Evolutionary conservation across 1,284 basidiomycete species (phyloP).

Genomic region (Apiotrichum laibachii): DNA sequence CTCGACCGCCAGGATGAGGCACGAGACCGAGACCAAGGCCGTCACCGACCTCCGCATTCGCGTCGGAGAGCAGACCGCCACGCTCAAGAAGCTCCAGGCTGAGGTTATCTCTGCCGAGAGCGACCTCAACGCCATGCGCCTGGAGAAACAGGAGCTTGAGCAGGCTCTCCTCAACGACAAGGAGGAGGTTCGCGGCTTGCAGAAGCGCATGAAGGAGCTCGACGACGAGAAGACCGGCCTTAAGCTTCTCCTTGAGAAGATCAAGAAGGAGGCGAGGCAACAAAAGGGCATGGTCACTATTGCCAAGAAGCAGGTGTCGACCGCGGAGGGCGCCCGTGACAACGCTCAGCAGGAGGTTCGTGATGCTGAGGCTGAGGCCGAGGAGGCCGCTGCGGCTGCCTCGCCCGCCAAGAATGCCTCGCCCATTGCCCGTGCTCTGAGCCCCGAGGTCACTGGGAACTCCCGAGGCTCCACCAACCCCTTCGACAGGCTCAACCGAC

Average conservation of each 20-base stretch:
- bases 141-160: conserved; percentile 91
- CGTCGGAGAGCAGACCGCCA: conserved; percentile 65
- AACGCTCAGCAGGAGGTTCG: conserved; percentile 67
- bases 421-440: conserved; percentile 52
- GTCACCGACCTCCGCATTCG: conserved; percentile 72
- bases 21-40: conserved; percentile 77
- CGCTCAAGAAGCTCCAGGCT: conserved; percentile 71
- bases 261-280: conserved; percentile 89
- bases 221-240: conserved; percentile 69
- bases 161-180: conserved; percentile 84
- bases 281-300: conserved; percentile 94
- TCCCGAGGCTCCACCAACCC: conserved; percentile 82
- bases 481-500: conserved; percentile 64
- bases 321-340: conserved; percentile 74
- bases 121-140: conserved; percentile 80
- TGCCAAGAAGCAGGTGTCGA: conserved; percentile 86
- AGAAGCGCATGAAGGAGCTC: conserved; percentile 80
- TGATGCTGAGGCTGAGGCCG: conserved; percentile 56
- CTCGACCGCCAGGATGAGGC: conserved; percentile 59
- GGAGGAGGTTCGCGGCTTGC: conserved; percentile 85
- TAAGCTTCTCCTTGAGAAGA: conserved; percentile 78
- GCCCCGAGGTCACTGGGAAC: conserved; percentile 50
- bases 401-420: conserved; percentile 21
- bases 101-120: conserved; percentile 88
- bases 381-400: conserved; percentile 55